Conservation (phyloP, 73 alveolate species). For the Tetrahymena elliotti region DNA sequence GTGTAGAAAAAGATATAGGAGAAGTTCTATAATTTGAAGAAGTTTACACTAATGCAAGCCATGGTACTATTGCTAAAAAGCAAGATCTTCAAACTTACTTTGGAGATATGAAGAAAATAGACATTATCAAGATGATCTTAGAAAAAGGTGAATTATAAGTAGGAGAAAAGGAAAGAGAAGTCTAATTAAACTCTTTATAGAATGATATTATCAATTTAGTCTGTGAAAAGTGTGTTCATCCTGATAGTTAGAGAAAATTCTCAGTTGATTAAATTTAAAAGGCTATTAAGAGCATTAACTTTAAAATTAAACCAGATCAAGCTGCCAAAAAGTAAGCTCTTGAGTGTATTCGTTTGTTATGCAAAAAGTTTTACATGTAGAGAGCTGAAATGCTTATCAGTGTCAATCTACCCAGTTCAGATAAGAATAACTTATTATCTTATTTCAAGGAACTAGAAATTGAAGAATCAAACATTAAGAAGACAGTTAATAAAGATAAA, state of each 20-base stretch:
- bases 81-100: conserved; percentile 74
- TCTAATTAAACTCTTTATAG: conserved; percentile 47
- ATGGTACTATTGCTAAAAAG: conserved; percentile 91
- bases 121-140: conserved; percentile 74
- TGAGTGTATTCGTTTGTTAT: conserved; percentile 46
- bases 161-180: conserved; percentile 75
- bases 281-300: conserved; percentile 70
- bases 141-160: conserved; percentile 92
- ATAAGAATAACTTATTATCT: not conserved
- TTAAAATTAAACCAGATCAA: conserved; percentile 50
- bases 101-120: conserved; percentile 68
- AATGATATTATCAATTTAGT: conserved; percentile 74
- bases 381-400: conserved; percentile 79
- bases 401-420: conserved; percentile 7
- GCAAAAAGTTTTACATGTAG: conserved; percentile 60
- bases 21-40: conserved; percentile 92
- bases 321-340: conserved; percentile 80
- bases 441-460: not conserved
- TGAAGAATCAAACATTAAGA: not conserved
- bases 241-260: conserved; percentile 54
- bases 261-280: conserved; percentile 64
- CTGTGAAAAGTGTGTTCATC: conserved; percentile 68
- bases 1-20: conserved; percentile 79
- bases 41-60: conserved; percentile 85
- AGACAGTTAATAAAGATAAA: conserved; percentile 3